phyloP scores from a whole-genome alignment of 2,329 filamentous ascomycete genomes.

The Orbilia oligospora region DNA sequence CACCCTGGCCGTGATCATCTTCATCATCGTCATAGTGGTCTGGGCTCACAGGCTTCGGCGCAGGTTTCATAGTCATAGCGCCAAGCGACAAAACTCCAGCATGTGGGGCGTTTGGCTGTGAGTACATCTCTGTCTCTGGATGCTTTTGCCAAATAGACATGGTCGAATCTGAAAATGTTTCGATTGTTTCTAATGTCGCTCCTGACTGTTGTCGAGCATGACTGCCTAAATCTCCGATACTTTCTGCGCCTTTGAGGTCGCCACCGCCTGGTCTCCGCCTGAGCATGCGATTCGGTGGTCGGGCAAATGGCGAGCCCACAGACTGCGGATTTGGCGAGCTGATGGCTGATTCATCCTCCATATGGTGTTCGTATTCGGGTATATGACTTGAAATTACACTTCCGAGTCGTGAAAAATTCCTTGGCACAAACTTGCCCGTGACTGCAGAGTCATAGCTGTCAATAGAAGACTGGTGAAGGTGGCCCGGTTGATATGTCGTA shows the following conservation, averaged over 20 bases:
- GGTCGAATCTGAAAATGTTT: constrained; percentile 56
- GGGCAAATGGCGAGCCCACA: constrained; percentile 44
- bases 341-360: constrained; percentile 48
- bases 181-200: constrained; percentile 62
- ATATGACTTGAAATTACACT: constrained; percentile 48
- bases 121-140: constrained; percentile 59
- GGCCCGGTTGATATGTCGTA: constrained; percentile 32
- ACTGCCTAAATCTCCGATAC: constrained; percentile 75
- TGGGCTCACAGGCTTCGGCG: constrained; percentile 38
- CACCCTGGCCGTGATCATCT: constrained; percentile 11
- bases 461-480: constrained; percentile 44
- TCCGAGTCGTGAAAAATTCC: constrained; percentile 45
- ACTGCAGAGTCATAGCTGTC: constrained; percentile 54
- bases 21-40: constrained; percentile 38
- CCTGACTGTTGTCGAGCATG: constrained; percentile 64
- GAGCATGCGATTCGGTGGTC: constrained; percentile 71
- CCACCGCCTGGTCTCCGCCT: constrained; percentile 79
- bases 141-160: constrained; percentile 61
- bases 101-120: constrained; percentile 49
- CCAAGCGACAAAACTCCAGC: constrained; percentile 63
- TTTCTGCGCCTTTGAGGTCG: constrained; percentile 78
- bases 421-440: constrained; percentile 46
- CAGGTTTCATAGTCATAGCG: constrained; percentile 63
- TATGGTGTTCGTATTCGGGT: constrained; percentile 34
- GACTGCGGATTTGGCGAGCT: constrained; percentile 46